These are phyloP conservation scores for Medicago lupulina DNA, from an alignment of 306 rosid species.

Conservation along the genomic window DNA sequence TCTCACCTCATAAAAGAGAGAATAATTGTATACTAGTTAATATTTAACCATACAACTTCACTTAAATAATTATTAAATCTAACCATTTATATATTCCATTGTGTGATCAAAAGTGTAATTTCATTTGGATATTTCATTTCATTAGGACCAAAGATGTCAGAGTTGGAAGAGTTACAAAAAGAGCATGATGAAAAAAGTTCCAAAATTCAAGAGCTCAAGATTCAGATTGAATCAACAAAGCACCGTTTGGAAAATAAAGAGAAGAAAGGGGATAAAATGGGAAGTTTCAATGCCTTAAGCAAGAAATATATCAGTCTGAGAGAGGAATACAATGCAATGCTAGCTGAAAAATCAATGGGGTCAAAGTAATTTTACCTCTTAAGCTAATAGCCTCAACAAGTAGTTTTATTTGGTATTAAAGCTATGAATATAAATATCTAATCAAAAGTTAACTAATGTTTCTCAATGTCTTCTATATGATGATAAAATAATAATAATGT, in stretches of 20 bases:
- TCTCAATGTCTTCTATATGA: too few species aligned
- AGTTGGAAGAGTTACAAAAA: slow-evolving; percentile 49
- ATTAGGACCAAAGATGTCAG: slow-evolving; percentile 39
- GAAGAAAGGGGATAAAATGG: slow-evolving; percentile 44
- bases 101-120: neutral
- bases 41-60: neutral
- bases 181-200: slow-evolving; percentile 50
- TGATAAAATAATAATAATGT: too few species aligned
- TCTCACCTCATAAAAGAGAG: neutral
- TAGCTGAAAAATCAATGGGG: slow-evolving; percentile 43
- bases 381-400: neutral
- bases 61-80: neutral
- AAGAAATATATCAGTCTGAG: slow-evolving; percentile 50
- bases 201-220: slow-evolving; percentile 57
- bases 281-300: slow-evolving; percentile 44
- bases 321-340: slow-evolving; percentile 58
- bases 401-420: neutral
- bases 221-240: slow-evolving; percentile 51
- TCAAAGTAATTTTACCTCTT: slow-evolving; percentile 30
- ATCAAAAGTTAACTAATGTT: too few species aligned
- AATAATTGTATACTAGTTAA: too few species aligned
- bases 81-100: neutral
- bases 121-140: slow-evolving; percentile 5
- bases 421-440: too few species aligned
- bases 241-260: slow-evolving; percentile 51